Base-by-base conservation (phyloP, 2,329 filamentous ascomycete genomes). In the Xylariaceae sp. region DNA sequence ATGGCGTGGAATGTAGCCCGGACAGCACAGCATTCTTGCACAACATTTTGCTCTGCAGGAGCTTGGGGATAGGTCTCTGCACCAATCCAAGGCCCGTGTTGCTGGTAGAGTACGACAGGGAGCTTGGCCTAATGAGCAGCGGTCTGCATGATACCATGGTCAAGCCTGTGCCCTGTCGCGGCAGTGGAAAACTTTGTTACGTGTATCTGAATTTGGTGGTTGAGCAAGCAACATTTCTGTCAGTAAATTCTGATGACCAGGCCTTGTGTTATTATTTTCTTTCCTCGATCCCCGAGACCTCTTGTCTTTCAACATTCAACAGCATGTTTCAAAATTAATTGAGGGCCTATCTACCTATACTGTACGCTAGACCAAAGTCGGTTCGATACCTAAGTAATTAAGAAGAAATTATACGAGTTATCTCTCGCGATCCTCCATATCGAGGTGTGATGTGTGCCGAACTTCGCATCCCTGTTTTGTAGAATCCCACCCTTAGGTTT, bases 231-330 rank as follows among this genome's bases (percentile, higher is more conserved):
- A 52, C 59, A 57, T 58, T 59, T 57, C 50, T 51, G 55, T 50
- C 55, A 46, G 47, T 43, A 43, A 45, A 50, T 46, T 54, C 50
- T 50, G 50, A 52, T 50, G 52, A 51, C 23, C 58, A 63, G 61
- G 63, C 58, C 50, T 65, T n/a, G n/a, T 65, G 50, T 63, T 65
- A 56, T 62, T 64, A 63, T 65, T 65, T 64, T 54, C 57, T 65
- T 64, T 65, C 68, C 68, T 61, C 68, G 64, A 62, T 63, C 56
- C 57, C 55, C 54, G 50, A 46, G 46, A 53, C 52, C 54, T 62
- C 54, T 53, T 41, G n/a, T n/a, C n/a, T n/a, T 61, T 62, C 56
- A 51, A 59, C 58, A 61, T 56, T 52, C 54, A 49, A 48, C 54
- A 54, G 51, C 53, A 54, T 68, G 64, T 64, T 67, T 32, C 59